Conservation (phyloP, 1,139 yeast genomes). For the Suhomyces yuchorum region DNA sequence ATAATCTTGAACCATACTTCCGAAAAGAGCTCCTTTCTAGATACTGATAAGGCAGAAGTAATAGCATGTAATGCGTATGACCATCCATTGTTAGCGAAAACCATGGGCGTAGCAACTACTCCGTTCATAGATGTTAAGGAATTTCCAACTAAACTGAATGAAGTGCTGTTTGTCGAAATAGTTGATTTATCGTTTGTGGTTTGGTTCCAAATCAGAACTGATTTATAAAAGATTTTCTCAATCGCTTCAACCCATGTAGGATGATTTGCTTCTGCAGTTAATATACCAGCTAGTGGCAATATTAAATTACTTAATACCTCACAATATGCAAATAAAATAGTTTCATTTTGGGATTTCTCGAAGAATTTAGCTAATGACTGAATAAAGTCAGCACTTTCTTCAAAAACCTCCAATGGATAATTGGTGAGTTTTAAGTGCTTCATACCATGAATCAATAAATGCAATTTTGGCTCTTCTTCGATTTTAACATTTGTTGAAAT, state of each 20-base stretch:
- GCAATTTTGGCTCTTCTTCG: constrained; percentile 72
- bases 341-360: constrained; percentile 61
- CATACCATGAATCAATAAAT: constrained; percentile 88
- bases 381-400: constrained; percentile 89
- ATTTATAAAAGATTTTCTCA: constrained; percentile 57
- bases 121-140: constrained; percentile 7
- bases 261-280: constrained; percentile 94
- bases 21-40: constrained; percentile 76
- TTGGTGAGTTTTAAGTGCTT: constrained; percentile 74
- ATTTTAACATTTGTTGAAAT: constrained; percentile 49
- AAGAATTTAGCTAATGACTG: constrained; percentile 86
- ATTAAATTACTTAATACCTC: constrained; percentile 77
- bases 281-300: constrained; percentile 77
- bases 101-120: background rate
- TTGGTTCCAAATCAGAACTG: constrained; percentile 40
- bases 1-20: constrained; percentile 72
- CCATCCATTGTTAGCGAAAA: constrained; percentile 56
- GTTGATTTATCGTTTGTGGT: constrained; percentile 9
- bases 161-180: background rate
- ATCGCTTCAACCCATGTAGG: constrained; percentile 93
- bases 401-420: constrained; percentile 86
- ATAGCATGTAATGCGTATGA: constrained; percentile 68
- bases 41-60: constrained; percentile 75
- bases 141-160: constrained; percentile 1
- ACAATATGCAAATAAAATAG: constrained; percentile 74